Evolutionary conservation across 1,284 basidiomycete species (phyloP), one percentile per base, ranked within the genome.

Genomic region (Microbotryum silenes-acaulis): DNA sequence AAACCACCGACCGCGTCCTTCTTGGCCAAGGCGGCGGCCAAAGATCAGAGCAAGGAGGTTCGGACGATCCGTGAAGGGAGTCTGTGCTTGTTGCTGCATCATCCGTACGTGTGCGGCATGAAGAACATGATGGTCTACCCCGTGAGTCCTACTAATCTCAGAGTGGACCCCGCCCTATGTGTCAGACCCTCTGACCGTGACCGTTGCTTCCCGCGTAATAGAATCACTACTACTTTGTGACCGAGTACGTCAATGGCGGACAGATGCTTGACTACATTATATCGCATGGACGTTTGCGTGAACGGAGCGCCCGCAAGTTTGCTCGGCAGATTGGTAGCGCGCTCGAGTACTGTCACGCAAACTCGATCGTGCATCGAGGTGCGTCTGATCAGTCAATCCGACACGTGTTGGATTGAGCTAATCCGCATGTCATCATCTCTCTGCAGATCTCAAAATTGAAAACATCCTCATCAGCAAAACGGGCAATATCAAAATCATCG

Each of bases 241-340:
- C 89, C 75, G 94, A 98, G 77, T 97, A 97, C 77, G 90, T 98
- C 77, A 93, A 93, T 71, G 94, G 96, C 52, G 94, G 96, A 0
- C 94, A 98, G 80, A 96, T 98, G 91, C 85, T 98, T 69, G 94
- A 98, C 82, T 98, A 97, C 76, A 98, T 98, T 79, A 98, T 98
- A 78, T 89, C 89, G 70, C 96, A 98, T 73, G 94, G 94, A n/a
- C 82, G 93, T 45, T 81, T 98, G 64, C 81, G 94, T 42, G 96
- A 98, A 76, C 84, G 94, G 59, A 90, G 92, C 42, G 94, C 94
- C 6, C 81, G 94, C 71, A 97, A 96, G 79, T 98, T 98, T 78
- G 92, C 93, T 1, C 80, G 94, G 27, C 94, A 98, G 77, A 97
- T 98, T 69, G 93, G 89, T 44, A 90, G 88, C 70, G 94, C 96